These are phyloP conservation scores for Suhomyces ambrosiae DNA, from an alignment of 1,139 yeast genomes.

Conservation along the genomic window DNA sequence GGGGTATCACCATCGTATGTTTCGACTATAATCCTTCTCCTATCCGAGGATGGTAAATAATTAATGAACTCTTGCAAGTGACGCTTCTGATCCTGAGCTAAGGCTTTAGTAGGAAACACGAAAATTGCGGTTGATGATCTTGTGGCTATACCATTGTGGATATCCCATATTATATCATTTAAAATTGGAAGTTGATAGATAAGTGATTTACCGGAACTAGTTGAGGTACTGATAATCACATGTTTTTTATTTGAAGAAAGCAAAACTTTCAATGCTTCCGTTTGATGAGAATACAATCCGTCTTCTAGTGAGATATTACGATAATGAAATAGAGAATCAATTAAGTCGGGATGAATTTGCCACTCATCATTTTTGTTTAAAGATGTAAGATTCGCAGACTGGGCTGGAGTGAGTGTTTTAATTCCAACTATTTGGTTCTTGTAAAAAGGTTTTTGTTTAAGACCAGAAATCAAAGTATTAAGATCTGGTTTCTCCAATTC, in stretches of 20 bases:
- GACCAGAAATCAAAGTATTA: conserved; percentile 45
- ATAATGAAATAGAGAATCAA: conserved; percentile 51
- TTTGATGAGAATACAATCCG: conserved; percentile 77
- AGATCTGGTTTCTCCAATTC: conserved; percentile 23
- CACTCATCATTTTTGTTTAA: conserved; percentile 37
- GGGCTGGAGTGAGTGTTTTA: conserved; percentile 28
- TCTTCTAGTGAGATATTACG: conserved; percentile 47
- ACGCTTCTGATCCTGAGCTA: conserved; percentile 93
- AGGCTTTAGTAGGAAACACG: conserved; percentile 93
- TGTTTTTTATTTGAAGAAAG: conserved; percentile 47
- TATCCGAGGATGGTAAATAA: conserved; percentile 39
- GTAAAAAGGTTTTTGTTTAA: conserved; percentile 53
- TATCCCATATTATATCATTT: conserved; percentile 52
- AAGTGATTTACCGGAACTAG: conserved; percentile 93
- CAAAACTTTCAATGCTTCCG: conserved; percentile 67
- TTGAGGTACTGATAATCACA: conserved; percentile 86
- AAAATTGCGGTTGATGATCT: conserved; percentile 67
- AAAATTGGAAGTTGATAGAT: conserved; percentile 88
- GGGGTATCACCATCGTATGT: conserved; percentile 96
- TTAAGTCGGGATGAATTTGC: conserved; percentile 49
- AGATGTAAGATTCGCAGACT: conserved; percentile 20
- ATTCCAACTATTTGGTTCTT: conserved; percentile 58
- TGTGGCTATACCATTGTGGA: conserved; percentile 21
- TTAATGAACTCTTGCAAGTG: conserved; percentile 65
- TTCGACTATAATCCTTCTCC: conserved; percentile 52